Percentiles rank a stretch among this genome's conserved stretches.
These are phyloP conservation scores for Amanita pallidorosea DNA, from an alignment of 768 basidiomycete genomes.

Conservation along the genomic window DNA sequence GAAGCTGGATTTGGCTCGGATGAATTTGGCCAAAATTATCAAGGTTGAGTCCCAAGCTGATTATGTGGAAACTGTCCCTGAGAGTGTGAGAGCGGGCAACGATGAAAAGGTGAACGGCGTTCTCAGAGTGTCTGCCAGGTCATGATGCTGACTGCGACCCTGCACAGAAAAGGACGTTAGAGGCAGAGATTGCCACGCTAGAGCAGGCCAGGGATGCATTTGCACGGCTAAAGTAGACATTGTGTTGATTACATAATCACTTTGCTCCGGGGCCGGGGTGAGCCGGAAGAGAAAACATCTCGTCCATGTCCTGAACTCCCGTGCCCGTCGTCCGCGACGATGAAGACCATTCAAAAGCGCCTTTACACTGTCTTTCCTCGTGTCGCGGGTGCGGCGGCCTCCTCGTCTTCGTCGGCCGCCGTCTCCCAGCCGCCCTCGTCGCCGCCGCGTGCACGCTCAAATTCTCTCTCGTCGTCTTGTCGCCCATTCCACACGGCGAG, in stretches of 20 bases:
- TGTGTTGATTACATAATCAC: neutral
- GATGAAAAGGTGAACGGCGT: slow-evolving; percentile 62
- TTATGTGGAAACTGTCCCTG: slow-evolving; percentile 75
- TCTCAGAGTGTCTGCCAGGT: slow-evolving; percentile 4
- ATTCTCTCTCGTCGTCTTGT: slow-evolving; percentile 22
- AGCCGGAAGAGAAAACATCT: neutral
- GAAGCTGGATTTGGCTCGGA: slow-evolving; percentile 64
- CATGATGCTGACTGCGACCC: neutral
- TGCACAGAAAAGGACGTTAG: slow-evolving; percentile 57
- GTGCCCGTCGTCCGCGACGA: slow-evolving; percentile 13
- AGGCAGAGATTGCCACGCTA: slow-evolving; percentile 44
- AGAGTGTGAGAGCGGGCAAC: slow-evolving; percentile 61
- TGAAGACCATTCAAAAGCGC: slow-evolving; percentile 43
- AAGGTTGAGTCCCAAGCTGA: slow-evolving; percentile 66
- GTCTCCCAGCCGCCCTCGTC: slow-evolving; percentile 10
- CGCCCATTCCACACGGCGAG: slow-evolving; percentile 30
- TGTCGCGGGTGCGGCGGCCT: neutral
- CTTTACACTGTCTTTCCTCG: slow-evolving; percentile 32
- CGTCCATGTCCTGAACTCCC: neutral
- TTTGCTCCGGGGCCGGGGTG: neutral
- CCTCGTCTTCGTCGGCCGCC: neutral
- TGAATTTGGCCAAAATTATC: slow-evolving; percentile 65
- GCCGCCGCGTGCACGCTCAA: slow-evolving; percentile 32
- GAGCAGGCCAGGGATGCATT: slow-evolving; percentile 9
- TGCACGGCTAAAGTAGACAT: slow-evolving; percentile 7